Conservation (phyloP, 371 early-diverging fungal genomes). For the Synchytrium microbalum region DNA sequence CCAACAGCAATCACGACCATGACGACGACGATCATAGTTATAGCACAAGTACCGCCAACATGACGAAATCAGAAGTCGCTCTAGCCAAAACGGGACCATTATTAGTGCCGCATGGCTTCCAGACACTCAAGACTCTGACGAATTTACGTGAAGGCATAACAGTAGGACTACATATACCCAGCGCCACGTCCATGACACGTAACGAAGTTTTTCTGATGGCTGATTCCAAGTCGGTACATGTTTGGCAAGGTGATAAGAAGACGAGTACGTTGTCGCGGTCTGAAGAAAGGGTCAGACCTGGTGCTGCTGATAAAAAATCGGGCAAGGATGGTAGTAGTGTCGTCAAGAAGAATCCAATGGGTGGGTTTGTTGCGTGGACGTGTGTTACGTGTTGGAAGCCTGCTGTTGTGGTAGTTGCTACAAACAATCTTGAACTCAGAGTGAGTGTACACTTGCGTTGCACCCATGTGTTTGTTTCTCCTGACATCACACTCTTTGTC, state of each 20-base stretch:
- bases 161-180: neutral
- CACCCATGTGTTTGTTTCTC: neutral
- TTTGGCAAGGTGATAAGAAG: neutral
- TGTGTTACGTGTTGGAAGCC: neutral
- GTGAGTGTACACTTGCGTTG: neutral
- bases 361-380: neutral
- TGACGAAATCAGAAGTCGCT: too few relatives aligned
- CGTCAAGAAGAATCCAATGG: neutral
- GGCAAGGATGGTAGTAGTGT: neutral
- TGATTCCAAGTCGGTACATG: neutral
- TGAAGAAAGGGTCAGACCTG: neutral
- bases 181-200: neutral
- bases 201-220: neutral
- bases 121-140: neutral
- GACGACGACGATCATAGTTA: too few relatives aligned
- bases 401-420: neutral
- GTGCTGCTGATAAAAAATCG: neutral
- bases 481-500: neutral
- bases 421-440: neutral
- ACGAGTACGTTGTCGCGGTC: neutral
- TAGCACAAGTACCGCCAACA: too few relatives aligned
- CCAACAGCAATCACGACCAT: too few relatives aligned
- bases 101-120: neutral
- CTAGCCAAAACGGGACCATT: neutral
- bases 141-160: neutral